Evolutionary conservation across 2,329 filamentous ascomycete species (phyloP), one percentile per base, ranked within the genome.

Genomic region (Sclerotinia nivalis): DNA sequence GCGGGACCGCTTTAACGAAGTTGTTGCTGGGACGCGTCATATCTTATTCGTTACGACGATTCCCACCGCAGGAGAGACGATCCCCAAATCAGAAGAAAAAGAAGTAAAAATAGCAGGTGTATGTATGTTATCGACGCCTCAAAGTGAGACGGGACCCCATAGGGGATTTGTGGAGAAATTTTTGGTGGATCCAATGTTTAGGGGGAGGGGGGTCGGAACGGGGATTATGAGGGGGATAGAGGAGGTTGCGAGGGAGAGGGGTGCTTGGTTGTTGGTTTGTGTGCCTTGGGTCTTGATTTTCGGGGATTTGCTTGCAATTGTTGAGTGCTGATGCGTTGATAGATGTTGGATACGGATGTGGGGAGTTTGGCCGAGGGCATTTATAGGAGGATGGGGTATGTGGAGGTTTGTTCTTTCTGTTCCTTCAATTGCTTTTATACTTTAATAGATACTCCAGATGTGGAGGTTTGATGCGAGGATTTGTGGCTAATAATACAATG

Each of bases 101-200:
- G 25, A 52, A 20, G 28, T 25, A 18, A 34, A 28, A 5, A 20
- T 65, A 25, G 61, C 47, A 22, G 45, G 61, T 2, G 31, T 65
- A 25, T 65, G 45, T 8, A 65, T 65, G 45, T 22, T 64, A 4
- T 76, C 74, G 60, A 82, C 84, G 77, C 84, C 86, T 8, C 77
- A 79, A 25, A 82, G 81, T 5, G 85, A 90, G 77, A 89, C 88
- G 5, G 86, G 83, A 0, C 81, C 83, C 0, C 87, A 87, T 72
- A 81, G 87, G 43, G 86, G 81, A 3, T 74, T 78, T 13, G 84
- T 90, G 2, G 84, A 90, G 78, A 87, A 87, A 76, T 80, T 90
- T 49, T 80, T 90, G 52, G 81, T 90, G 13, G 83, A 83, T 71
- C 84, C 84, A 18, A 80, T 79, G 59, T 84, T 83, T 74, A 81